phyloP scores from a whole-genome alignment of 768 basidiomycete genomes.

The Trametes gibbosa region DNA sequence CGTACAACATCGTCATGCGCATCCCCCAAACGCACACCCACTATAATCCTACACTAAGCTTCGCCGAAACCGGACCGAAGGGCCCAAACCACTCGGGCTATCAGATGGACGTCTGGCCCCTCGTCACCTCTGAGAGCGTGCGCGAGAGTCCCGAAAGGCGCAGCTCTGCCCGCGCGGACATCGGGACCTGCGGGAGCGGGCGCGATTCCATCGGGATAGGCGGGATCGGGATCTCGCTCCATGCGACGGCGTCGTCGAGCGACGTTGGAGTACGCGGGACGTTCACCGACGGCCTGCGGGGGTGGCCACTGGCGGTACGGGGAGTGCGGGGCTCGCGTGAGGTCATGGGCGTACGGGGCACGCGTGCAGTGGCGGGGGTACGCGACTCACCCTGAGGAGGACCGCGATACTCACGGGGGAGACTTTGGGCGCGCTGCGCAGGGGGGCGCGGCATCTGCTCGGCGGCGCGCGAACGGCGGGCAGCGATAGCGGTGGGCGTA shows the following conservation, averaged over 20 bases:
- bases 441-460: background rate
- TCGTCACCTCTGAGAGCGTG: constrained; percentile 10
- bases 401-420: background rate
- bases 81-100: background rate
- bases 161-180: constrained; percentile 8
- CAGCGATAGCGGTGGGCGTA: constrained; percentile 11
- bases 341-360: background rate
- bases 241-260: constrained; percentile 8
- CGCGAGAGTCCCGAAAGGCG: constrained; percentile 11
- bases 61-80: background rate
- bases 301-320: background rate
- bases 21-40: no score
- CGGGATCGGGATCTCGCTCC: constrained; percentile 3
- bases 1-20: no score
- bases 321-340: constrained; percentile 7
- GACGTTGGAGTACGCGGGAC: constrained; percentile 18
- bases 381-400: background rate
- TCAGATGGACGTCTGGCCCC: constrained; percentile 1
- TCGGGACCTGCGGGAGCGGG: constrained; percentile 4
- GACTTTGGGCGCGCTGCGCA: background rate
- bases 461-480: constrained; percentile 8
- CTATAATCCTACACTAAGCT: no score
- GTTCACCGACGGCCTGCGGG: background rate
- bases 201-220: background rate
- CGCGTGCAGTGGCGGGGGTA: background rate